Evolutionary conservation across 441 rosid genomes (phyloP).

Genomic region (Adansonia madagascariensis): DNA sequence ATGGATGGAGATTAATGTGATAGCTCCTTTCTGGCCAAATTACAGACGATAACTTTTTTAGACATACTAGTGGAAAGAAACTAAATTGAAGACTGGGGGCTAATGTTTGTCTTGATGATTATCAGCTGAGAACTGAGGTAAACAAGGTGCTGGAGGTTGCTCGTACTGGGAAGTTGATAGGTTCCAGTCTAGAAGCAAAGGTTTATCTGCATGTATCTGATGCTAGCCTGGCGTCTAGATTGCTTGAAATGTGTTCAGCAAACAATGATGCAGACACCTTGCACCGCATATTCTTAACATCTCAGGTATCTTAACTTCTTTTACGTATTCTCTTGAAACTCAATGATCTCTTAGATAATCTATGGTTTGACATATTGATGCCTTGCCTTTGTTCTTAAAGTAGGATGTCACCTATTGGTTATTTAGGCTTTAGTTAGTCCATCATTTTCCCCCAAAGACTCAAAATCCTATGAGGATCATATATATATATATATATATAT

Average conservation of each 20-base stretch:
- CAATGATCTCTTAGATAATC: conserved; percentile 10
- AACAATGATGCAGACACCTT: conserved; percentile 72
- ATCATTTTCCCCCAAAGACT: background rate
- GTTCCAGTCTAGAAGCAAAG: conserved; percentile 94
- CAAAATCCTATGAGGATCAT: background rate
- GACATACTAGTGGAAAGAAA: conserved; percentile 1
- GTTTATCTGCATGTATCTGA: conserved; percentile 67
- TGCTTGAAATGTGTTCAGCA: conserved; percentile 58
- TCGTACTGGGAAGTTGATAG: conserved; percentile 79
- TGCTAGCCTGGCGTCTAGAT: conserved; percentile 56
- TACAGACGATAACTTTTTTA: background rate
- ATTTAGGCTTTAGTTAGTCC: conserved; percentile 1
- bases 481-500: background rate
- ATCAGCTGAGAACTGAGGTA: conserved; percentile 92
- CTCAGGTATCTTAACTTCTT: conserved; percentile 60
- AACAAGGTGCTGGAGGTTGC: conserved; percentile 90
- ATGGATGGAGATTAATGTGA: background rate
- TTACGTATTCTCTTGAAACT: background rate
- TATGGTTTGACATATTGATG: background rate
- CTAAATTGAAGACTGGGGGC: background rate
- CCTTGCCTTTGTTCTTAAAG: conserved; percentile 6
- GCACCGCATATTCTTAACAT: conserved; percentile 81
- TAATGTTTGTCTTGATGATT: conserved; percentile 8
- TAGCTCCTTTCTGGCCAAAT: background rate
- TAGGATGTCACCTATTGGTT: background rate